phyloP scores from a whole-genome alignment of 495 filamentous ascomycete genomes.

The Penicillium maclennaniae region DNA sequence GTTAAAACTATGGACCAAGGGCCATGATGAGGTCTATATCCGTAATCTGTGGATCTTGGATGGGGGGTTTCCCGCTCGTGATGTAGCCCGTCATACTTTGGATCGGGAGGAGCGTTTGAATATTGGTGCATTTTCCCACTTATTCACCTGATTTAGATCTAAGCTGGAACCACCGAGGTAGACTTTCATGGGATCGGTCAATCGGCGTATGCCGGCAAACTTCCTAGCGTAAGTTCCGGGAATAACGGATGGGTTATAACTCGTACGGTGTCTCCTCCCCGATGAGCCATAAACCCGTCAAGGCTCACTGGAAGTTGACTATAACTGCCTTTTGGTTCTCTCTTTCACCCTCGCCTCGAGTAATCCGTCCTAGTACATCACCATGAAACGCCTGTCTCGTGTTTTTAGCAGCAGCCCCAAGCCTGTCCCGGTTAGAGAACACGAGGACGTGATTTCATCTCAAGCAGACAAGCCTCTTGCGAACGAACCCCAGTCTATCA shows the following conservation, averaged over 20 bases:
- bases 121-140: constrained; percentile 1
- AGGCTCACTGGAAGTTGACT: background rate
- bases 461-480: background rate
- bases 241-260: background rate
- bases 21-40: background rate
- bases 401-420: constrained; percentile 8
- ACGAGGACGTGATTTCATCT: background rate
- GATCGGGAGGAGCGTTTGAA: constrained; percentile 1
- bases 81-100: background rate
- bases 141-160: background rate
- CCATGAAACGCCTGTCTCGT: constrained; percentile 16
- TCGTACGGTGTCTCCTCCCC: background rate
- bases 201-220: background rate
- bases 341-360: background rate
- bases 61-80: constrained; percentile 2
- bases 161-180: background rate
- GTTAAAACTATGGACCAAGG: background rate
- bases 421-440: background rate
- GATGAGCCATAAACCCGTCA: background rate
- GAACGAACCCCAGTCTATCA: constrained; percentile 3
- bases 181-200: background rate
- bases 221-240: background rate
- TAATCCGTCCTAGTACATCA: background rate
- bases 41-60: constrained; percentile 3
- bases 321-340: background rate